Percentiles rank a stretch among this genome's conserved stretches.
Conservation (phyloP, 2,329 filamentous ascomycete genomes). For the Aspergillus tamarii region DNA sequence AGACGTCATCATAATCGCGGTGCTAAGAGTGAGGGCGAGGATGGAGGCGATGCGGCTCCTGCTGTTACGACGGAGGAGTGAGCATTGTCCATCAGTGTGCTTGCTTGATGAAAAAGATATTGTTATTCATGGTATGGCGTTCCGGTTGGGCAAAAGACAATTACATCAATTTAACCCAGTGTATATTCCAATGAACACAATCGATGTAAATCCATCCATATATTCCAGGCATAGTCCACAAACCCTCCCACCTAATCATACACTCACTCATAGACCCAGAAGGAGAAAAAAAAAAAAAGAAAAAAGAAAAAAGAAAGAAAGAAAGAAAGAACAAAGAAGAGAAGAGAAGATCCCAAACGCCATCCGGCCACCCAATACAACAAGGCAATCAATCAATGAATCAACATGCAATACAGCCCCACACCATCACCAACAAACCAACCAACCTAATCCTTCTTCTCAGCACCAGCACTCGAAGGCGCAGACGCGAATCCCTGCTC, state of each 20-base stretch:
- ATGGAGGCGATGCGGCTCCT: constrained; percentile 13
- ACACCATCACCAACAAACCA: not conserved
- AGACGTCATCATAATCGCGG: constrained; percentile 39
- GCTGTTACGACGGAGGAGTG: constrained; percentile 23
- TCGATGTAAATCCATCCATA: constrained; percentile 1
- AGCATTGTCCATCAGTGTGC: not conserved
- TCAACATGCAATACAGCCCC: constrained; percentile 8
- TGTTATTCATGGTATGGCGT: constrained; percentile 33
- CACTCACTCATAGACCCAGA: not conserved
- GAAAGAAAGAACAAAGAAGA: not conserved
- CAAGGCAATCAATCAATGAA: not conserved
- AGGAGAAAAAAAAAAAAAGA: not conserved
- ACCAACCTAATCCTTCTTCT: constrained; percentile 6
- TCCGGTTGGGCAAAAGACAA: constrained; percentile 31
- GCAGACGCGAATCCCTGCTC: constrained; percentile 17
- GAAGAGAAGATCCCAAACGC: not conserved
- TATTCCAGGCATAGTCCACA: not conserved
- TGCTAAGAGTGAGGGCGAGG: constrained; percentile 19
- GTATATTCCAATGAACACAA: constrained; percentile 21
- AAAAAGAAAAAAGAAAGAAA: not conserved
- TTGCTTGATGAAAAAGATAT: constrained; percentile 2
- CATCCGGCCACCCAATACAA: not conserved
- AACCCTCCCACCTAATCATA: not conserved
- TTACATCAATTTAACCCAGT: constrained; percentile 21
- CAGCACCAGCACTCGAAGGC: not conserved